Percentiles rank a stretch among this genome's conserved stretches.
phyloP scores from a whole-genome alignment of 176 grass and related monocot genomes.

The Hordeum marinum region DNA sequence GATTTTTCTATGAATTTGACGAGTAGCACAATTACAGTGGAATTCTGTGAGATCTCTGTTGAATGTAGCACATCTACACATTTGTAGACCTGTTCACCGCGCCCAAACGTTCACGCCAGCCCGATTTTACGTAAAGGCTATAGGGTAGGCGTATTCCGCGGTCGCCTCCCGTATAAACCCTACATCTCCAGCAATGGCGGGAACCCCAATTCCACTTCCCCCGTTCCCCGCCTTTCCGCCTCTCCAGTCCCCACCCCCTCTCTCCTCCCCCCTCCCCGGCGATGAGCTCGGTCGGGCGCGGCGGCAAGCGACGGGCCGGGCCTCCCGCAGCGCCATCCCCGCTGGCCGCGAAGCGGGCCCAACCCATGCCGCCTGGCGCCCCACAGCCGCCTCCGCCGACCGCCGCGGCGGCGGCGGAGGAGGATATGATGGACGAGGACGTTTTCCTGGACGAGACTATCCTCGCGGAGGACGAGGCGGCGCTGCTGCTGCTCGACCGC shows the following conservation, averaged over 20 bases:
- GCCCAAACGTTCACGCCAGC: neutral
- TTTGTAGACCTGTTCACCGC: neutral
- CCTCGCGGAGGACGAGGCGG: slow-evolving; percentile 74
- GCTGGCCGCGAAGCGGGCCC: slow-evolving; percentile 53
- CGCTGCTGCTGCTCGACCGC: slow-evolving; percentile 52
- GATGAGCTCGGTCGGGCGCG: slow-evolving; percentile 29
- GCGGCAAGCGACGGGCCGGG: slow-evolving; percentile 52
- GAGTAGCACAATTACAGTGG: no score
- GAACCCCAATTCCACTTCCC: slow-evolving; percentile 43
- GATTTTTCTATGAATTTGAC: no score
- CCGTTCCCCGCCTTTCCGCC: slow-evolving; percentile 8
- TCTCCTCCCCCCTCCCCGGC: neutral
- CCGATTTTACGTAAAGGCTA: neutral
- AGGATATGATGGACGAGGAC: slow-evolving; percentile 99
- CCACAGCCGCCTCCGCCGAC: slow-evolving; percentile 27
- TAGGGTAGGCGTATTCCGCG: neutral
- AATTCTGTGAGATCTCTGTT: no score
- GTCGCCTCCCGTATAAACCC: slow-evolving; percentile 12
- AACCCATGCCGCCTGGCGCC: slow-evolving; percentile 15
- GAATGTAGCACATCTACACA: no score
- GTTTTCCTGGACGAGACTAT: slow-evolving; percentile 77
- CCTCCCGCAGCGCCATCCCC: slow-evolving; percentile 19
- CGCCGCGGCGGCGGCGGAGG: slow-evolving; percentile 30
- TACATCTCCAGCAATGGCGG: slow-evolving; percentile 41
- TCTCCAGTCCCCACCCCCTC: neutral